phyloP scores from a whole-genome alignment of 352 stramenopile genomes.

The Aphanomyces stellatus region DNA sequence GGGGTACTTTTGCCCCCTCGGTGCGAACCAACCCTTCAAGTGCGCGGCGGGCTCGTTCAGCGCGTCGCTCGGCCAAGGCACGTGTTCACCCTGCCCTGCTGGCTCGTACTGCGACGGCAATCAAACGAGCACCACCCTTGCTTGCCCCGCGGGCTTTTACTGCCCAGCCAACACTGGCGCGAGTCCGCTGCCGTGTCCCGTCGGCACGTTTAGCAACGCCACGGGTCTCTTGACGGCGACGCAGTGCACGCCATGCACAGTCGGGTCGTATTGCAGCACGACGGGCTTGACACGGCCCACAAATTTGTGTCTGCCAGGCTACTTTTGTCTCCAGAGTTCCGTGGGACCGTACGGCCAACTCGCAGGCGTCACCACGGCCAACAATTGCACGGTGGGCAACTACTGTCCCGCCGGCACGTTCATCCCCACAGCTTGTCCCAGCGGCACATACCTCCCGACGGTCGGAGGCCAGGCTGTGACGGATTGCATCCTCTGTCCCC shows the following conservation, averaged over 20 bases:
- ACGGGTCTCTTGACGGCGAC: slow-evolving; percentile 42
- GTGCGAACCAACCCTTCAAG: slow-evolving; percentile 31
- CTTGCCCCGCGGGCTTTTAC: slow-evolving; percentile 71
- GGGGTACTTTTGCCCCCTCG: slow-evolving; percentile 76
- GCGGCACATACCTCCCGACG: slow-evolving; percentile 36
- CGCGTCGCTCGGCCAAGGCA: slow-evolving; percentile 17
- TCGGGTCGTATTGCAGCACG: slow-evolving; percentile 66
- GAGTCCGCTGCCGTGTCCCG: slow-evolving; percentile 20
- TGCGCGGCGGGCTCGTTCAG: not conserved
- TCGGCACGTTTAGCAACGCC: slow-evolving; percentile 81
- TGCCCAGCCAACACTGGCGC: slow-evolving; percentile 38
- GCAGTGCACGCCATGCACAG: slow-evolving; percentile 52
- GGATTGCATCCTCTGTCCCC: slow-evolving; percentile 34
- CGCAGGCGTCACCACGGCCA: slow-evolving; percentile 59
- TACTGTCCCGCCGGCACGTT: slow-evolving; percentile 73
- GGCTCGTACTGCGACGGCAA: slow-evolving; percentile 82
- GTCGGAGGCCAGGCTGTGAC: not conserved
- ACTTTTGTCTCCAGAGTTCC: slow-evolving; percentile 67
- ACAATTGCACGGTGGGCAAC: slow-evolving; percentile 55
- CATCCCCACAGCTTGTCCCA: slow-evolving; percentile 65
- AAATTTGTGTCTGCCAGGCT: slow-evolving; percentile 55
- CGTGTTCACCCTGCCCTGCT: slow-evolving; percentile 73
- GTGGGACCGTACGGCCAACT: slow-evolving; percentile 29
- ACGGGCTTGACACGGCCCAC: slow-evolving; percentile 59
- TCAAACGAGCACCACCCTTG: slow-evolving; percentile 33